Evolutionary conservation across 2,329 filamentous ascomycete species (phyloP), one percentile per base, ranked within the genome.

Genomic region (Talaromyces funiculosus): DNA sequence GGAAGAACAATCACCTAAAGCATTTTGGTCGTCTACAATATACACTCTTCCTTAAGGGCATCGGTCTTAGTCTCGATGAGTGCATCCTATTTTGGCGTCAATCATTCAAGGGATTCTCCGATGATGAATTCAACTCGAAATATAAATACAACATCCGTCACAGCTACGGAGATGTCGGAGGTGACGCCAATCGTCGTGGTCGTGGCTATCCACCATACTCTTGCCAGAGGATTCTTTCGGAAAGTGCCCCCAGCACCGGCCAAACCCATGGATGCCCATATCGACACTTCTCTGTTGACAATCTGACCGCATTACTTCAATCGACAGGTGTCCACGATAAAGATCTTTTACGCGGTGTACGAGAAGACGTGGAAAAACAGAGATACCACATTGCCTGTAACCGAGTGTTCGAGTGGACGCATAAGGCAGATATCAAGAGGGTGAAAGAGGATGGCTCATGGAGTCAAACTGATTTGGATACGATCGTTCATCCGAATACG

Each of bases 91-190:
- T 99, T 80, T 99, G 94, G 94, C 87, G 94, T 10, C 84, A 86
- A 64, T 81, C 84, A 29, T 97, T 99, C 83, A 86, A 86, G 72
- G 89, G 91, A 66, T 86, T 95, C 65, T 92, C 90, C 0, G 94
- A 97, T 69, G 93, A 97, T 69, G 88, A 88, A 37, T 99, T 97
- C 82, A 95, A 95, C 77, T 97, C 97, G 72, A 92, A 97, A 72
- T 97, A 99, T 78, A 85, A 90, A 47, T 99, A 99, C 82, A 97
- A 99, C 73, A 85, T 97, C 61, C 89, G 92, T n/a, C 93, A 99
- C 81, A 76, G 82, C 0, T 99, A 97, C 73, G 94, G 94, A 66
- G 93, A 97, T 69, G 94, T 97, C 0, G 94, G 94, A 59, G 93
- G 93, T 61, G 93, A 97, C 75, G 82, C 86, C 20, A 97, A 96